A percentile compares a stretch with the other conserved stretches of the same genome.
These are phyloP conservation scores for Pseudoperonospora humuli DNA, from an alignment of 352 stramenopile species.

Conservation along the genomic window DNA sequence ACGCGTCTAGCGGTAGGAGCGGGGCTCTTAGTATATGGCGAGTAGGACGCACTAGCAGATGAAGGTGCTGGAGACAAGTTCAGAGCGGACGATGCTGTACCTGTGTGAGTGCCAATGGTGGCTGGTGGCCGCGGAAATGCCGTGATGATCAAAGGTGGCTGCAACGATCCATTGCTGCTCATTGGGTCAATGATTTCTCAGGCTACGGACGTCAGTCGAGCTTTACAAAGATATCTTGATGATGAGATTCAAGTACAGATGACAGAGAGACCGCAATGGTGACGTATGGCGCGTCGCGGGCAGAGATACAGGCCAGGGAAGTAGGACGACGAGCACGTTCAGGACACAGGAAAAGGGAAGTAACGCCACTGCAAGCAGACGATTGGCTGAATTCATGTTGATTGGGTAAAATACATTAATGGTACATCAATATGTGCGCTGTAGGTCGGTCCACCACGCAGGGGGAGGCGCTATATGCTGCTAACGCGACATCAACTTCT, in stretches of 20 bases:
- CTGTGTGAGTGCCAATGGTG: constrained; percentile 2
- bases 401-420: constrained; percentile 31
- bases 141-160: too few species aligned
- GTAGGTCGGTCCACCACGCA: too few species aligned
- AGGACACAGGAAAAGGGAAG: constrained; percentile 5
- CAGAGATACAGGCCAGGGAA: background rate
- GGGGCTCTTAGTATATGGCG: constrained; percentile 21
- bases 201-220: background rate
- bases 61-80: constrained; percentile 12
- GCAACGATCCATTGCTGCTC: constrained; percentile 21
- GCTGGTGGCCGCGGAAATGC: too few species aligned
- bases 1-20: background rate
- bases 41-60: constrained; percentile 20
- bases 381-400: constrained; percentile 7
- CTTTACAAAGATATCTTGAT: background rate
- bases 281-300: background rate
- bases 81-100: background rate
- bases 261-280: background rate
- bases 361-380: constrained; percentile 22
- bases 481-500: too few species aligned
- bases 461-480: too few species aligned
- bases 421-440: too few species aligned
- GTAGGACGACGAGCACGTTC: constrained; percentile 1
- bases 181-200: constrained; percentile 11
- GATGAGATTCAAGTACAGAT: background rate